Evolutionary conservation across 352 stramenopile genomes (phyloP), one percentile per base, ranked within the genome.

Genomic region (Pythium brassicae): DNA sequence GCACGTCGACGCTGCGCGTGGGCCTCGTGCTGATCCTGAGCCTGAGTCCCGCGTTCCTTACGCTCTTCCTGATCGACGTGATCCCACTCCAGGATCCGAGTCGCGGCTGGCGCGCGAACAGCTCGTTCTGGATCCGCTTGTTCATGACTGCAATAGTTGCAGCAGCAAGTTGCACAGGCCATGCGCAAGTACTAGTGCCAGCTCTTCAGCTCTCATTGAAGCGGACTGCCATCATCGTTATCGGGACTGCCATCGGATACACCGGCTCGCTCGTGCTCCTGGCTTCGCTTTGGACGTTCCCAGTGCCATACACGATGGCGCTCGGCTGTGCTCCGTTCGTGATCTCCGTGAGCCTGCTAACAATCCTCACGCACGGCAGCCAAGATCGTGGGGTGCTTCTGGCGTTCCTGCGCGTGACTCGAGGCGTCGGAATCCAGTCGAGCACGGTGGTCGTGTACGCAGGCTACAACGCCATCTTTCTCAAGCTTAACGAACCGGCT

Each of bases 21-120:
- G 9, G 32, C n/a, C 22, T 58, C 2, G 27, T 51, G 27, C n/a
- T 51, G 14, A 8, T 25, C 0, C 20, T 58, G 5, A 45, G n/a
- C 2, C 32, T 23, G 0, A 3, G 7, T 1, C 29, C 42, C 1
- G 20, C 53, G 8, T 19, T 58, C 17, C 0, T 23, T 2, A 4
- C 34, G 26, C 14, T 58, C n/a, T 20, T 58, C 2, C 4, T 44
- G 19, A 20, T 58, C 26, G 53, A 58, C 43, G 4, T 27, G n/a
- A 14, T 39, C 1, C 53, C 29, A 20, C 53, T 52, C 3, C 27
- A 52, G 14, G 53, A 46, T 17, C 29, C 29, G 27, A 5, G 14
- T 5, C 42, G n/a, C 1, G 43, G 20, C 20, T 52, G 20, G 42
- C 23, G 29, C 1, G 22, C 53, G 20, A 52, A 45, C 27, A 17